A percentile compares a stretch with the other conserved stretches of the same genome.
Evolutionary conservation across 495 filamentous ascomycete species (phyloP).

Genomic region (Collariella sp.): DNA sequence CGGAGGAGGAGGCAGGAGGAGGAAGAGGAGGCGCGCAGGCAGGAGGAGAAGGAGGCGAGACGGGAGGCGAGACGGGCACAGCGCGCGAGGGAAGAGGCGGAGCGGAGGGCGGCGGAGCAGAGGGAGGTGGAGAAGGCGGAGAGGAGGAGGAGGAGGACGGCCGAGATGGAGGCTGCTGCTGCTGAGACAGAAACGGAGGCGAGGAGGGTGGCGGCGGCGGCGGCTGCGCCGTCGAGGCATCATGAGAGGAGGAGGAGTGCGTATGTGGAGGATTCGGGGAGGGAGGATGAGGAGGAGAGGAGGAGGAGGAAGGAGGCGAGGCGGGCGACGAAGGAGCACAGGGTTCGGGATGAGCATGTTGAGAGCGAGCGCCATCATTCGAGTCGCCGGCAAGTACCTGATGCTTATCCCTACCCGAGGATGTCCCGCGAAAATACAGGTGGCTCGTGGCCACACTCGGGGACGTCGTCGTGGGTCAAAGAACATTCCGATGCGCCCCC

Average conservation of each 20-base stretch:
- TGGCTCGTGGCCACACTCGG: conserved; percentile 46
- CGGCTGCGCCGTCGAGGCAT: too few relatives aligned
- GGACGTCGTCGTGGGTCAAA: conserved; percentile 51
- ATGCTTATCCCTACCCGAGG: conserved; percentile 41
- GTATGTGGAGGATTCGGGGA: conserved; percentile 6
- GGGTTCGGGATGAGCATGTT: too few relatives aligned
- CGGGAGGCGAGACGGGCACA: conserved; percentile 43
- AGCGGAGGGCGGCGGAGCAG: conserved; percentile 33
- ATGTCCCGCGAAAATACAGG: conserved; percentile 33
- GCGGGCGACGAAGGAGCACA: conserved; percentile 31
- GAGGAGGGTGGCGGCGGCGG: conserved; percentile 37
- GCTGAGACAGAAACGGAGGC: conserved; percentile 41
- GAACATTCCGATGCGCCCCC: conserved; percentile 51
- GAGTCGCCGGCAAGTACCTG: conserved; percentile 25
- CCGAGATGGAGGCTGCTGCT: conserved; percentile 32
- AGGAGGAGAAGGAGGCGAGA: conserved; percentile 45
- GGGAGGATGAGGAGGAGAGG: conserved; percentile 38
- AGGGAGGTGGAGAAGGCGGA: conserved; percentile 36
- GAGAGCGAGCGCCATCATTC: conserved; percentile 11
- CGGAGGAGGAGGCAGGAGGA: conserved; percentile 37
- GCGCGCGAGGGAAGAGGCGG: conserved; percentile 36
- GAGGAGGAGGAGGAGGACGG: conserved; percentile 38
- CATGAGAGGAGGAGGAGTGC: conserved; percentile 22
- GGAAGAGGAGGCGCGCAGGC: conserved; percentile 38
- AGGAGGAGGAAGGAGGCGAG: conserved; percentile 42